Conservation (phyloP, 192 early-diverging fungal genomes). For the Gonapodya sp. region DNA sequence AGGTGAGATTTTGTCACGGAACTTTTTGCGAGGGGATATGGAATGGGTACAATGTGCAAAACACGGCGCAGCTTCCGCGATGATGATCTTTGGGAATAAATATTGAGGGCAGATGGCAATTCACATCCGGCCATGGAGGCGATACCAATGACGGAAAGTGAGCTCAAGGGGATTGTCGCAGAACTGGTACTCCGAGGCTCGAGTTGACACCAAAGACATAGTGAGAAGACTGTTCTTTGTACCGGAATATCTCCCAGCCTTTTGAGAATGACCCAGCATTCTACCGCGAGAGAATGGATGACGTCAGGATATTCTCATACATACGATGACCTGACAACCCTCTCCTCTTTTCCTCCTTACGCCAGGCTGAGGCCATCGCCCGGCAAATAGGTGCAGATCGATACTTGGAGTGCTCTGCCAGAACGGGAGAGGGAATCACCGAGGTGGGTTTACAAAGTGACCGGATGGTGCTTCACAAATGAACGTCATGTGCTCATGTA, state of each 20-base stretch:
- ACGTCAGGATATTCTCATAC: too few species aligned
- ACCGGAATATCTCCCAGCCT: too few species aligned
- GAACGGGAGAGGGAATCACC: slow-evolving; percentile 65
- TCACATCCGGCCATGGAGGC: background rate
- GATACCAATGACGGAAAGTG: slow-evolving; percentile 5
- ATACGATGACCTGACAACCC: too few species aligned
- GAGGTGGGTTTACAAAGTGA: slow-evolving; percentile 51
- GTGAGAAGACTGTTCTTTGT: too few species aligned
- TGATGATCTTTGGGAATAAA: slow-evolving; percentile 9
- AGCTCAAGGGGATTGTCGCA: too few species aligned
- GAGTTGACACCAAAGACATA: too few species aligned
- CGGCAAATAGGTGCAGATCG: slow-evolving; percentile 72
- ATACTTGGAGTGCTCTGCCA: slow-evolving; percentile 88
- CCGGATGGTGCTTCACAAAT: background rate
- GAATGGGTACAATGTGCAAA: too few species aligned
- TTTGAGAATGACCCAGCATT: too few species aligned
- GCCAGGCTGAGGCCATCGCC: slow-evolving; percentile 67
- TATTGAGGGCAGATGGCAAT: background rate
- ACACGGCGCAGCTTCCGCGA: background rate
- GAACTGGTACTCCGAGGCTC: too few species aligned
- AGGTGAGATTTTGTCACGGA: slow-evolving; percentile 28
- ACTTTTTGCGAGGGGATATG: background rate
- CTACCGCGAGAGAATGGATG: too few species aligned
- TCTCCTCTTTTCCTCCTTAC: background rate
- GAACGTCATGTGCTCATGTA: background rate